Evolutionary conservation across 75 land plant genomes (phyloP).

Genomic region (Isoetes taiwanensis): DNA sequence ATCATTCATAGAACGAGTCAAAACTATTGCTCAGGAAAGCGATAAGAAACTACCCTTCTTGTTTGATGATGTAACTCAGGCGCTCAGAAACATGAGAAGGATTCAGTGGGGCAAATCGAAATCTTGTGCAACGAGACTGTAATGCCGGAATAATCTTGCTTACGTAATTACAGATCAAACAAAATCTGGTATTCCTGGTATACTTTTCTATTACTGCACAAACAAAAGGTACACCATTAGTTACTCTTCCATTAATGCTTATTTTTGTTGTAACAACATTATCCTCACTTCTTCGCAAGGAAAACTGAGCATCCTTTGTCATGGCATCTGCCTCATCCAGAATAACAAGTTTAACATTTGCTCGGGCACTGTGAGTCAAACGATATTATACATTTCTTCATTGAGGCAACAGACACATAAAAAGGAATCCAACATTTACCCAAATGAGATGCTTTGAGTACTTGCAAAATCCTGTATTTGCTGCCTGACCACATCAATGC

Average conservation of each 20-base stretch:
- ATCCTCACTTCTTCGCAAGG: constrained; percentile 69
- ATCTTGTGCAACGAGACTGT: constrained; percentile 93
- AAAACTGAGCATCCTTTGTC: constrained; percentile 98
- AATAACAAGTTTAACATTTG: constrained; percentile 63
- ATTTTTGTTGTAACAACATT: not conserved
- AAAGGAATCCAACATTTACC: constrained; percentile 28
- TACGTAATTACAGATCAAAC: constrained; percentile 91
- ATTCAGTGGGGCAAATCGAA: constrained; percentile 91
- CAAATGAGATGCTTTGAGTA: constrained; percentile 79
- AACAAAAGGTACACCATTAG: constrained; percentile 8
- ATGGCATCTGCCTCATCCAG: constrained; percentile 99
- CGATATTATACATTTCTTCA: not conserved
- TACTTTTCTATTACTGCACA: constrained; percentile 91
- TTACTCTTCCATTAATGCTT: too few relatives aligned
- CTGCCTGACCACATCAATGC: constrained; percentile 90
- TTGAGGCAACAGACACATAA: not conserved
- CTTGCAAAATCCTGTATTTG: constrained; percentile 99
- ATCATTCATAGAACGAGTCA: too few relatives aligned
- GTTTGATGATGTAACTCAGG: constrained; percentile 53
- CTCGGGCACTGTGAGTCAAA: constrained; percentile 40
- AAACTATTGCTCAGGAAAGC: not conserved
- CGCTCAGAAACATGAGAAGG: constrained; percentile 59
- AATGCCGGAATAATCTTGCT: constrained; percentile 97
- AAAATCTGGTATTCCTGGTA: constrained; percentile 86
- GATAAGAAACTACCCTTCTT: constrained; percentile 44